Evolutionary conservation across 2,329 filamentous ascomycete genomes (phyloP), one percentile per base, ranked within the genome.

Genomic region (Venturia oleaginea): DNA sequence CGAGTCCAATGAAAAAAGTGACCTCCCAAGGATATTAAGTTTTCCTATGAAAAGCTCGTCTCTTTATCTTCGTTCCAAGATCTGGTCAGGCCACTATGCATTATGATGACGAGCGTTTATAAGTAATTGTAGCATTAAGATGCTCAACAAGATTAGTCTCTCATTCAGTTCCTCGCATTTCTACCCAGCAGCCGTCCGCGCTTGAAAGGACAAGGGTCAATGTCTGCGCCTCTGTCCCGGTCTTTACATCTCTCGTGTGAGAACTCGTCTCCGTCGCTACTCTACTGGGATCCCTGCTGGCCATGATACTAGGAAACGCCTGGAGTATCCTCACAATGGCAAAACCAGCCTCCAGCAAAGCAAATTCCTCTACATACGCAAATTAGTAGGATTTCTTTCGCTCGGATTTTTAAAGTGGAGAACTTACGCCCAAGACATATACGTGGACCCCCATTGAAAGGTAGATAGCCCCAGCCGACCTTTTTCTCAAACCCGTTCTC

Each of bases 331-430:
- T 61, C 43, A 69, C 71, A 32, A 70, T 66, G 6, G 72, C 68
- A 67, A 72, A 73, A 22, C 66, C 81, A 61, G 83, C 68, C 71
- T 83, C 81, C 78, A 83, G 81, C 68, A 79, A 75, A 1, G 80
- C 81, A 66, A 84, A 79, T 51, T 81, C 76, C 65, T 76, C 76
- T 0, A 72, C 73, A 3, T 74, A 67, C 34, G 73, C 74, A 60
- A 74, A 75, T 59, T 75, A 72, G 67, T 74, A 59, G 7, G 15
- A 46, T 19, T 46, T 30, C 10, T 11, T 37, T 37, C 7, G 51
- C 24, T 38, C n/a, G 27, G 7, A 40, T 73, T 6, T 27, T 11
- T 8, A 24, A 4, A 55, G 19, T 6, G n/a, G 8, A 55, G 48
- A 24, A 62, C 60, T 42, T 46, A 62, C 60, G 79, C n/a, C 73